Evolutionary conservation across 2,329 filamentous ascomycete species (phyloP).

Genomic region (Anthostomella pinea): DNA sequence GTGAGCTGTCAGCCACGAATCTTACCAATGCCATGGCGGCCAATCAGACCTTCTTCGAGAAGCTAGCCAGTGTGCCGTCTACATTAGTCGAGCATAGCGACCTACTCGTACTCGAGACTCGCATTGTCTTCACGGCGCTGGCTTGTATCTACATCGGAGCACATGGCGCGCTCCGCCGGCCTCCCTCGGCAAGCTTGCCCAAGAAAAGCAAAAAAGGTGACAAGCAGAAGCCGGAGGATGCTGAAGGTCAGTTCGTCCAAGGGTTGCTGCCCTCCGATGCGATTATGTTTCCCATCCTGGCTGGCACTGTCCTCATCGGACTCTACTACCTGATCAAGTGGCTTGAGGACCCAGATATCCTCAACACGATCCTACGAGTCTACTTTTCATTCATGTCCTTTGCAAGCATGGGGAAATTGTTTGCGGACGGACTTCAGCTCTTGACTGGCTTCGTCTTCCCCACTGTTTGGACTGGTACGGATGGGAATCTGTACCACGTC

Average conservation of each 20-base stretch:
- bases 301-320: constrained; percentile 66
- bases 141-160: constrained; percentile 82
- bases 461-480: constrained; percentile 55
- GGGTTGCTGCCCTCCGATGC: constrained; percentile 75
- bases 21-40: constrained; percentile 11
- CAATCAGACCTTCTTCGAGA: constrained; percentile 30
- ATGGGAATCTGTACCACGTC: constrained; percentile 44
- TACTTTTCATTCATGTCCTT: constrained; percentile 82
- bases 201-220: constrained; percentile 47
- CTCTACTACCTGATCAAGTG: constrained; percentile 90
- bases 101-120: constrained; percentile 44
- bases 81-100: constrained; percentile 32
- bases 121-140: constrained; percentile 63
- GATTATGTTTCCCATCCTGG: constrained; percentile 78
- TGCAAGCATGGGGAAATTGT: constrained; percentile 70
- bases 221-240: constrained; percentile 49
- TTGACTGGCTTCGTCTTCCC: constrained; percentile 70
- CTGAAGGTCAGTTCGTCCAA: constrained; percentile 53
- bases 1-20: constrained; percentile 23
- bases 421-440: constrained; percentile 69
- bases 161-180: constrained; percentile 80
- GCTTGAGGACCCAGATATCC: constrained; percentile 73
- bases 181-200: constrained; percentile 69
- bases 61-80: constrained; percentile 28
- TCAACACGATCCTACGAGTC: constrained; percentile 78